Evolutionary conservation across 106 monocot genomes (phyloP).

Genomic region (Dioscorea alata): DNA sequence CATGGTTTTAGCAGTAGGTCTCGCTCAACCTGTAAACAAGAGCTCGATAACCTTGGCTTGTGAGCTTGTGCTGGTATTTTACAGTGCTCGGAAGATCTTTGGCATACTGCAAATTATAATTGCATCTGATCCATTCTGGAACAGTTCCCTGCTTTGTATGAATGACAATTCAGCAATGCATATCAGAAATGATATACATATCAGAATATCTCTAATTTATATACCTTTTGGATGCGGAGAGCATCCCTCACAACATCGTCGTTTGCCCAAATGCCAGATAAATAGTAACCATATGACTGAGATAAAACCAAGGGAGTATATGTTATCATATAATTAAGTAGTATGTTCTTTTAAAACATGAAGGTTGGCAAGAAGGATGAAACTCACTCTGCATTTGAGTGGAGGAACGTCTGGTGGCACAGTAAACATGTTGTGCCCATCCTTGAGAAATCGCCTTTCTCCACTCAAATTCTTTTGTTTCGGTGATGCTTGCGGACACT

Average conservation of each 20-base stretch:
- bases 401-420: neutral
- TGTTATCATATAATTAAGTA: no score
- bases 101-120: neutral
- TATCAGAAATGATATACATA: neutral
- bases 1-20: neutral
- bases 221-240: conserved; percentile 31
- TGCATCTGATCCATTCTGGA: conserved; percentile 7
- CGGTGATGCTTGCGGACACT: conserved; percentile 5
- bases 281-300: conserved; percentile 26
- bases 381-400: conserved; percentile 4
- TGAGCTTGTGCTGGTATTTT: conserved; percentile 36
- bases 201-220: neutral
- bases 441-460: neutral
- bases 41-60: conserved; percentile 42
- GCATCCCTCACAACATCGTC: conserved; percentile 13
- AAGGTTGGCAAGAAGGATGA: neutral
- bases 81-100: conserved; percentile 8
- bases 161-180: neutral
- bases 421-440: no score
- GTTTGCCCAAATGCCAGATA: conserved; percentile 35
- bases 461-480: neutral
- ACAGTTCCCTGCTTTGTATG: conserved; percentile 11
- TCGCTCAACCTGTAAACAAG: conserved; percentile 36
- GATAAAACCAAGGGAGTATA: neutral
- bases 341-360: no score